Evolutionary conservation across 495 filamentous ascomycete genomes (phyloP), one percentile per base, ranked within the genome.

Genomic region (Parathielavia appendiculata): DNA sequence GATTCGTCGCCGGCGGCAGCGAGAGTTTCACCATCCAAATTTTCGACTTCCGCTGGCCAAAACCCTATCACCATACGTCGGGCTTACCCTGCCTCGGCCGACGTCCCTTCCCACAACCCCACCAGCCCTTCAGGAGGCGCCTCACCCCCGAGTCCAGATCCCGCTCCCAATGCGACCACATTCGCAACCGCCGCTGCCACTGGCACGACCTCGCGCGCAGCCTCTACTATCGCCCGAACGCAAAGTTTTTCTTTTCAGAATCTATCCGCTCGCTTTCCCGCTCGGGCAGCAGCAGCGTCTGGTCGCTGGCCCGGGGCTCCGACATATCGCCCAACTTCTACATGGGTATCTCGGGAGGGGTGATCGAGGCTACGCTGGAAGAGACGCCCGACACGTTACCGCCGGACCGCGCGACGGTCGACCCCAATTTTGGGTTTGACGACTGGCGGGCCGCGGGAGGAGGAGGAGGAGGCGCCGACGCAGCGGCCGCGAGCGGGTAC

Each of bases 21-120:
- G 62, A 68, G 5, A 66, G 64, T 2, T 61, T 64, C 5, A 63
- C 68, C 35, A 32, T 79, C 56, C 76, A 77, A 51, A 59, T 79
- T 1, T 79, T 78, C 49, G 77, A 79, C 67, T 78, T 77, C 35
- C 75, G 77, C 10, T 77, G 73, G 72, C 58, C 70, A 0, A 74
- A 71, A 57, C 45, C 58, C 4, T 79, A 79, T 56, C 69, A 76
- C 26, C 71, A 79, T 47, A 76, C 73, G 12, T 63, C 70, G 1
- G 69, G 66, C 7, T 65, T 79, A 4, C 66, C 75, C 0, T 79
- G 77, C 48, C 41, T 65, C 8, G 61, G 39, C 20, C 41, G 51
- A 0, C 23, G 14, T 0, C 77, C 77, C 0, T 73, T 71, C 41
- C 74, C 76, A 3, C 23, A 35, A 5, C 75, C 75, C 0, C 61